These are phyloP conservation scores for Suillus subluteus DNA, from an alignment of 768 basidiomycete species.

Conservation along the genomic window DNA sequence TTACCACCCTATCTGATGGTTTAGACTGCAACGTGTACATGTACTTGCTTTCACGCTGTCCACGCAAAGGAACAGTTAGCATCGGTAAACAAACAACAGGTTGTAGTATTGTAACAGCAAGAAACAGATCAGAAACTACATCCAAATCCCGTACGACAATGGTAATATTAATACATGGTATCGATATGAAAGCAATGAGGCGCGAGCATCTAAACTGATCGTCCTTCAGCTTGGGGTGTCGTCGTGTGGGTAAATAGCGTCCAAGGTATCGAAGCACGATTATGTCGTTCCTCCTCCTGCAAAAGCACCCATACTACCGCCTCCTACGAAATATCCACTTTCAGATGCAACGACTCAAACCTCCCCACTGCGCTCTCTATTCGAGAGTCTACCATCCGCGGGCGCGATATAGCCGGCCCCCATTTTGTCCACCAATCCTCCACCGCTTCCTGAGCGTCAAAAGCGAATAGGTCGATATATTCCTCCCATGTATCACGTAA, in stretches of 20 bases:
- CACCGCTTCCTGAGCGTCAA: slow-evolving; percentile 55
- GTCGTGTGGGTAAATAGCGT: background rate
- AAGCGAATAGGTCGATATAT: slow-evolving; percentile 50
- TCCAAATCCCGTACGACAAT: background rate
- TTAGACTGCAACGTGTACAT: background rate
- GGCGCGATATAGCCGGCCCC: slow-evolving; percentile 34
- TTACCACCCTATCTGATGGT: background rate
- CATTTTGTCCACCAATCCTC: slow-evolving; percentile 68
- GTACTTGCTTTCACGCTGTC: background rate
- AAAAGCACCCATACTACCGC: slow-evolving; percentile 2
- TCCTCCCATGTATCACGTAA: slow-evolving; percentile 51
- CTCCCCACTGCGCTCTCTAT: background rate
- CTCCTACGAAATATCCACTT: slow-evolving; percentile 19
- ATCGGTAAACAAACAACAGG: background rate
- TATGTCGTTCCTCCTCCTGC: background rate
- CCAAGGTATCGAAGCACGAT: background rate
- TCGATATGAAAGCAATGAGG: background rate
- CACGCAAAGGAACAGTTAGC: background rate
- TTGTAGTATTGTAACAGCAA: background rate
- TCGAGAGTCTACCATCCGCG: background rate
- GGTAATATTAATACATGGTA: background rate
- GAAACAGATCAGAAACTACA: background rate
- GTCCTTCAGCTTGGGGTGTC: background rate
- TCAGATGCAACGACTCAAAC: slow-evolving; percentile 15
- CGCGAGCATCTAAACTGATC: background rate